phyloP scores from a whole-genome alignment of 2,329 filamentous ascomycete species.

The Clarireedia hainanense region DNA sequence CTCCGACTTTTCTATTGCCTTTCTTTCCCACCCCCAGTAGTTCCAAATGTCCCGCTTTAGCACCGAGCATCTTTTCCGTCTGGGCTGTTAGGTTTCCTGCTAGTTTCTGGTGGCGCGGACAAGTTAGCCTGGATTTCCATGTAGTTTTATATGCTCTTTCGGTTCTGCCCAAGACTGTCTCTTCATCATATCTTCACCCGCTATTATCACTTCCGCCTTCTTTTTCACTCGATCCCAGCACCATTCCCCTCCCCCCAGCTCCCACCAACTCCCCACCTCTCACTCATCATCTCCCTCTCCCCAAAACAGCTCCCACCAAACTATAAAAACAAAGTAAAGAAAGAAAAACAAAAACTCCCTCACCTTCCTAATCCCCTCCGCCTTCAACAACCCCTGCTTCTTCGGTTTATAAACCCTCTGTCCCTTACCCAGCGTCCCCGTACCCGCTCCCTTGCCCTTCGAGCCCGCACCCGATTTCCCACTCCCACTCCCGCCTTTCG shows the following conservation, averaged over 20 bases:
- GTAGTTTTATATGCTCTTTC: neutral
- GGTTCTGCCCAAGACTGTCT: too few relatives aligned
- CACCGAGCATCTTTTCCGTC: slow-evolving; percentile 60
- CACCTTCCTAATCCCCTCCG: slow-evolving; percentile 56
- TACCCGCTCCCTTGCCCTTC: neutral
- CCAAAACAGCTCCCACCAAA: neutral
- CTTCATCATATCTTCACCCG: too few relatives aligned
- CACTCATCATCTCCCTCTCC: neutral
- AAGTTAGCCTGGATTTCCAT: neutral
- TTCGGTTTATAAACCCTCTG: slow-evolving; percentile 58
- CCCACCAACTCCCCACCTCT: too few relatives aligned
- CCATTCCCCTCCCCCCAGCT: neutral
- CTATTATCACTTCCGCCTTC: neutral
- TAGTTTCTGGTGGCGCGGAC: slow-evolving; percentile 41
- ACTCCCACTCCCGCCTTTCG: slow-evolving; percentile 11
- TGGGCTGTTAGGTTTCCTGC: slow-evolving; percentile 52
- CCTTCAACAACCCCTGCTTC: slow-evolving; percentile 50
- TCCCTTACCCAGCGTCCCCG: slow-evolving; percentile 44
- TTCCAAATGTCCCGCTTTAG: slow-evolving; percentile 63
- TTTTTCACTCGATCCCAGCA: neutral
- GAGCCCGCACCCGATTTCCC: too few relatives aligned
- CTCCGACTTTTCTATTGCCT: slow-evolving; percentile 35
- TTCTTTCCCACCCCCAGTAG: slow-evolving; percentile 60
- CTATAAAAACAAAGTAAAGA: neutral
- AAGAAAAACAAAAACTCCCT: slow-evolving; percentile 6